phyloP scores from a whole-genome alignment of 306 rosid genomes.

The Delonix regia region DNA sequence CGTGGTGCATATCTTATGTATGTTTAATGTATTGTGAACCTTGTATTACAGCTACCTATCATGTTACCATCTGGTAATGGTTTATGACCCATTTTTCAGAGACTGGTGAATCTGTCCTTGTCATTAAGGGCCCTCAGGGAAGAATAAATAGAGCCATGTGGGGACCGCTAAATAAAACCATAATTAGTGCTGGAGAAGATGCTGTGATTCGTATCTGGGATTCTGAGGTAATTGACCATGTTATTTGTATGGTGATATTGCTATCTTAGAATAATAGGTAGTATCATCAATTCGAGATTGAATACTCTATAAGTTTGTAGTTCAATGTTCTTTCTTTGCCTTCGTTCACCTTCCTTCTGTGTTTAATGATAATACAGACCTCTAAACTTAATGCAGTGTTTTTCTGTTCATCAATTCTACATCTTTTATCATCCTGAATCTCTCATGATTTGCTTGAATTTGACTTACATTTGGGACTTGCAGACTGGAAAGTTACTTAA shows the following conservation, averaged over 20 bases:
- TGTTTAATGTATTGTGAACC: not conserved
- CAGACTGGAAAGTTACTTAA: slow-evolving; percentile 83
- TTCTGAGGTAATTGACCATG: slow-evolving; percentile 60
- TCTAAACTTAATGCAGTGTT: not conserved
- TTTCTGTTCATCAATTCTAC: not conserved
- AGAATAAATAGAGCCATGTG: slow-evolving; percentile 93
- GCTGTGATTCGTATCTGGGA: slow-evolving; percentile 87
- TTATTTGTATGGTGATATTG: not conserved
- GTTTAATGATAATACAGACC: not conserved
- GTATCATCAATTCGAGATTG: not conserved
- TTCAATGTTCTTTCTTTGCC: not conserved
- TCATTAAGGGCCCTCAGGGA: slow-evolving; percentile 85
- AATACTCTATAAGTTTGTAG: not conserved
- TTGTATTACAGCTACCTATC: not conserved
- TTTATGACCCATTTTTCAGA: slow-evolving; percentile 50
- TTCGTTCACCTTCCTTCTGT: slow-evolving; percentile 1
- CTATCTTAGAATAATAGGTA: not conserved
- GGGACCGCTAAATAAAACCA: slow-evolving; percentile 85
- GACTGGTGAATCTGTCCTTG: slow-evolving; percentile 69
- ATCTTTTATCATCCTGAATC: not conserved
- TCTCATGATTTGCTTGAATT: not conserved
- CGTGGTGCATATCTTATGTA: not conserved
- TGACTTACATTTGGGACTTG: not conserved
- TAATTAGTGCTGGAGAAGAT: slow-evolving; percentile 94
- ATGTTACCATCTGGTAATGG: not conserved